phyloP scores from a whole-genome alignment of 1,284 basidiomycete species.

The Marasmius tenuissimus region DNA sequence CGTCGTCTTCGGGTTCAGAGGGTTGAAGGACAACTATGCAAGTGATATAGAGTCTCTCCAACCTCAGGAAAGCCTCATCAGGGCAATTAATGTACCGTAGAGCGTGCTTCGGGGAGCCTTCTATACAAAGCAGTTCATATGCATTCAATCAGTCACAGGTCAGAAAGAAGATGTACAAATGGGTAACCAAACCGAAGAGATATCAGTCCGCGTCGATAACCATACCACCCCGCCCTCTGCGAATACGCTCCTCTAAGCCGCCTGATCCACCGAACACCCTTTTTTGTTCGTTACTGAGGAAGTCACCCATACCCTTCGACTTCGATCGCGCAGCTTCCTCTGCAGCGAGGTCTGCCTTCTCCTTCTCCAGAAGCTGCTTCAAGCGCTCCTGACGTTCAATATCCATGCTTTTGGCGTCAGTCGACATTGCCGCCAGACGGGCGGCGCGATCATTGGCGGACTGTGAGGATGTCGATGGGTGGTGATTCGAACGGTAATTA shows the following conservation, averaged over 20 bases:
- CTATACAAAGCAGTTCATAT: neutral
- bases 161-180: neutral
- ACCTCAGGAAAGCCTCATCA: neutral
- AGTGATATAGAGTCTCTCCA: neutral
- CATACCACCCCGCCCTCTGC: conserved; percentile 62
- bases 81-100: neutral
- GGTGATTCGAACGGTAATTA: conserved; percentile 25
- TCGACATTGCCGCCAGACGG: conserved; percentile 84
- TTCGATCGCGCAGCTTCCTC: conserved; percentile 63
- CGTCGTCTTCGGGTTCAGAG: conserved; percentile 7
- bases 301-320: conserved; percentile 71
- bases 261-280: conserved; percentile 74
- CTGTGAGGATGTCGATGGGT: conserved; percentile 28
- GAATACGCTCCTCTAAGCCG: conserved; percentile 75
- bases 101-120: neutral
- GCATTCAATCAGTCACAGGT: neutral
- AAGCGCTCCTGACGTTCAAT: conserved; percentile 70
- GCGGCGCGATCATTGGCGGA: conserved; percentile 67
- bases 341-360: conserved; percentile 68
- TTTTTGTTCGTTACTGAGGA: conserved; percentile 74
- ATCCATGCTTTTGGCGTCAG: conserved; percentile 65
- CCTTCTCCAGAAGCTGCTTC: conserved; percentile 60
- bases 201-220: conserved; percentile 54
- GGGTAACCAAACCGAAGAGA: neutral
- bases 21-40: no score